Percentiles rank a stretch among this genome's conserved stretches.
phyloP scores from a whole-genome alignment of 306 rosid genomes.

The Neltuma alba region DNA sequence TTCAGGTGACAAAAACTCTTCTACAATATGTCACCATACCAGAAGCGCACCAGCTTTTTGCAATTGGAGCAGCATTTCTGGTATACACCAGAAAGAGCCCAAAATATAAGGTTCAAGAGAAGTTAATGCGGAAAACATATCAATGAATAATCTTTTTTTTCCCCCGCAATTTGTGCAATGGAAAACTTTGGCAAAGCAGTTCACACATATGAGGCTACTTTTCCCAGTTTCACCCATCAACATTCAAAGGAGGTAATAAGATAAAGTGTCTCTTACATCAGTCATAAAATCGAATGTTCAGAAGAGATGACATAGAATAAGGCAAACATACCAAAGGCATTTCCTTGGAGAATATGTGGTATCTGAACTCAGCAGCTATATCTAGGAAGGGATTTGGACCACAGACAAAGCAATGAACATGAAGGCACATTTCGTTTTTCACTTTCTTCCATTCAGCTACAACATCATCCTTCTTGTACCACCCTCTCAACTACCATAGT shows the following conservation, averaged over 20 bases:
- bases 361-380: slow-evolving; percentile 85
- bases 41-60: neutral
- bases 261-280: neutral
- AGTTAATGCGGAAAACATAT: slow-evolving; percentile 16
- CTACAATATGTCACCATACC: neutral
- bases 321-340: slow-evolving; percentile 77
- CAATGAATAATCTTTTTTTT: neutral
- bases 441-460: slow-evolving; percentile 99
- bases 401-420: slow-evolving; percentile 93
- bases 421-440: slow-evolving; percentile 82
- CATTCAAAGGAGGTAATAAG: neutral
- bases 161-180: neutral
- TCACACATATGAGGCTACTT: slow-evolving; percentile 10
- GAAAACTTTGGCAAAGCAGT: neutral
- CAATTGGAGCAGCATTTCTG: slow-evolving; percentile 1
- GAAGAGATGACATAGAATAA: neutral
- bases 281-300: neutral
- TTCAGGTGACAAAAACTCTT: slow-evolving; percentile 27
- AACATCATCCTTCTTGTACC: slow-evolving; percentile 95
- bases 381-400: slow-evolving; percentile 82
- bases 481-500: slow-evolving; percentile 78
- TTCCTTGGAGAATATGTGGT: slow-evolving; percentile 96
- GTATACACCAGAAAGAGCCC: slow-evolving; percentile 21
- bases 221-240: slow-evolving; percentile 13
- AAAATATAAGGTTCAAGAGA: slow-evolving; percentile 5